Conservation (phyloP, 495 filamentous ascomycete genomes). For the Amniculicola lignicola region DNA sequence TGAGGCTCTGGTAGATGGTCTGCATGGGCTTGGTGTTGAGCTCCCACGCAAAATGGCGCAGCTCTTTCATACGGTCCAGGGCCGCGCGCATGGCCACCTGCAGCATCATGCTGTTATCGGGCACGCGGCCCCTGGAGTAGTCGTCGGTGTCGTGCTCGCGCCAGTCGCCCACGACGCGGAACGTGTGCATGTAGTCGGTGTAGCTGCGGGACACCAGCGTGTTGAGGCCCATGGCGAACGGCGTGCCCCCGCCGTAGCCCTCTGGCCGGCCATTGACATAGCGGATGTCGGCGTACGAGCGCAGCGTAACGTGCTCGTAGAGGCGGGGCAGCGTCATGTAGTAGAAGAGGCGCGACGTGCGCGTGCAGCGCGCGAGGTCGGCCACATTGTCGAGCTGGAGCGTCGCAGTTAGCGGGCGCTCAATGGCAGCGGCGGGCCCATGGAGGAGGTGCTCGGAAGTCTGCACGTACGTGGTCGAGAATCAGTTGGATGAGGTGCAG, state of each 20-base stretch:
- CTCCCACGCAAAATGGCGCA: slow-evolving; percentile 60
- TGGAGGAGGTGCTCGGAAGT: background rate
- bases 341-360: slow-evolving; percentile 61
- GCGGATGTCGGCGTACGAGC: slow-evolving; percentile 59
- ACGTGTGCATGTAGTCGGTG: slow-evolving; percentile 51
- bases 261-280: slow-evolving; percentile 58
- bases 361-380: slow-evolving; percentile 57
- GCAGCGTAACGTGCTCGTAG: slow-evolving; percentile 55
- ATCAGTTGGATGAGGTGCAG: slow-evolving; percentile 59
- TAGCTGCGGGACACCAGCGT: slow-evolving; percentile 56
- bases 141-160: slow-evolving; percentile 57
- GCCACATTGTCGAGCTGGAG: slow-evolving; percentile 52
- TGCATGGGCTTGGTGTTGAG: slow-evolving; percentile 62
- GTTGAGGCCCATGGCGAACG: slow-evolving; percentile 62
- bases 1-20: slow-evolving; percentile 56
- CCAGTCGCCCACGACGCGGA: slow-evolving; percentile 57
- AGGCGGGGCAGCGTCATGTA: slow-evolving; percentile 64
- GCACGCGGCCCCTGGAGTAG: slow-evolving; percentile 56
- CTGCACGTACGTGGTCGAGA: slow-evolving; percentile 48
- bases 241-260: slow-evolving; percentile 59
- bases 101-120: slow-evolving; percentile 63
- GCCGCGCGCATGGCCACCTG: slow-evolving; percentile 58
- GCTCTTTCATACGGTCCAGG: slow-evolving; percentile 55
- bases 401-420: slow-evolving; percentile 3
- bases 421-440: slow-evolving; percentile 6